A percentile compares a stretch with the other conserved stretches of the same genome.
Evolutionary conservation across 1,139 yeast species (phyloP).

Genomic region (Blastobotrys aristatus): DNA sequence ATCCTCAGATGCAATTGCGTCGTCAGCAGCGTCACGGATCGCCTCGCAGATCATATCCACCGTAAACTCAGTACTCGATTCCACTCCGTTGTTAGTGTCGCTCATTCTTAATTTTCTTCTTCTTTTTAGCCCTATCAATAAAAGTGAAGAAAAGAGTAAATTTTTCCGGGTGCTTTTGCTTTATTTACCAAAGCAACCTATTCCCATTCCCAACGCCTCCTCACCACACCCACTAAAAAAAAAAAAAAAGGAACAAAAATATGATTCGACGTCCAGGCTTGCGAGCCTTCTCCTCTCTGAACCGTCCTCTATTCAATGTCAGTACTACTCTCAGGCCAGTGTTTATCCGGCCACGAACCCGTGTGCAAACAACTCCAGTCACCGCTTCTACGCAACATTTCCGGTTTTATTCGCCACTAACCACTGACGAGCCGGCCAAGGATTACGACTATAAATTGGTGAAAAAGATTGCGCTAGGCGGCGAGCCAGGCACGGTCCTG

Average conservation of each 20-base stretch:
- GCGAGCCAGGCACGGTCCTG: constrained; percentile 46
- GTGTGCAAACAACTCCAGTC: too few species aligned
- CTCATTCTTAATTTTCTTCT: not conserved
- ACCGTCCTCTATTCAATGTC: not conserved
- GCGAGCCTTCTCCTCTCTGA: constrained; percentile 2
- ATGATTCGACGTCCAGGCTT: constrained; percentile 3
- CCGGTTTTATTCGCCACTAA: constrained; percentile 28
- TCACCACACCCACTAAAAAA: not conserved
- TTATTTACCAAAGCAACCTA: too few species aligned
- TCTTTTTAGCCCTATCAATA: too few species aligned
- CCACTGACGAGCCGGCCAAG: constrained; percentile 43
- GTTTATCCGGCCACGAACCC: not conserved
- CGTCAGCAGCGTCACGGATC: constrained; percentile 25
- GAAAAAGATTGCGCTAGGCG: constrained; percentile 43
- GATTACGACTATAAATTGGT: constrained; percentile 53
- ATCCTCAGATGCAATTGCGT: constrained; percentile 40
- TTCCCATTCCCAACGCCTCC: not conserved
- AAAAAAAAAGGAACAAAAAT: not conserved
- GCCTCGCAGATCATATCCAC: constrained; percentile 18
- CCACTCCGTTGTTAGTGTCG: not conserved
- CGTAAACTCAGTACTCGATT: not conserved
- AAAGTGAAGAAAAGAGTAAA: not conserved
- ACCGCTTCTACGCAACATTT: too few species aligned
- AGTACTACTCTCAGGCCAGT: not conserved
- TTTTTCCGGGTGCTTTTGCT: not conserved